These are phyloP conservation scores for Petasospora rhodanensis DNA, from an alignment of 1,139 yeast genomes.

Conservation along the genomic window DNA sequence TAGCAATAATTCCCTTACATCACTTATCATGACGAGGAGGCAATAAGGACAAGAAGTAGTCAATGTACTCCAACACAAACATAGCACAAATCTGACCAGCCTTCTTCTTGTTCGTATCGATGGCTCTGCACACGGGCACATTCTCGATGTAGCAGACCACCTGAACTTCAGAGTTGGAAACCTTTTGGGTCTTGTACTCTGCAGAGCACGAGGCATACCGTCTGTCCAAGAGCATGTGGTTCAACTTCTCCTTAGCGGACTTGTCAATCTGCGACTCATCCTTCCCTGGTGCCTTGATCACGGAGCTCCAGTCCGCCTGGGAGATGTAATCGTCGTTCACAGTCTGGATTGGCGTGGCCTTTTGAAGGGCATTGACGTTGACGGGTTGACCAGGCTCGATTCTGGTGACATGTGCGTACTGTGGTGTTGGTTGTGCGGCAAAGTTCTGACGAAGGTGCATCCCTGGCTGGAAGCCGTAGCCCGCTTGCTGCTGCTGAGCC, in stretches of 20 bases:
- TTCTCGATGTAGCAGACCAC: slow-evolving; percentile 15
- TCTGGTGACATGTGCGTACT: too few species aligned
- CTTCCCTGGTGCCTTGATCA: slow-evolving; percentile 1
- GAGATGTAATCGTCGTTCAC: too few species aligned
- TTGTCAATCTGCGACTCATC: slow-evolving; percentile 10
- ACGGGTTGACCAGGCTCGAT: too few species aligned
- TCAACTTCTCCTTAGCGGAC: slow-evolving; percentile 16
- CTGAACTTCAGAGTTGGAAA: slow-evolving; percentile 17
- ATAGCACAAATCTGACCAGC: slow-evolving; percentile 21
- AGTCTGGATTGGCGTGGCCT: too few species aligned
- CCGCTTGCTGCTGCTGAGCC: too few species aligned
- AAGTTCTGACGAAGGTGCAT: too few species aligned
- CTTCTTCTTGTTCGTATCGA: slow-evolving; percentile 17
- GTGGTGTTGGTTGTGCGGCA: too few species aligned
- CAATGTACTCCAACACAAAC: slow-evolving; percentile 12
- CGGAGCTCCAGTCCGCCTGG: neutral
- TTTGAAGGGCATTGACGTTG: too few species aligned
- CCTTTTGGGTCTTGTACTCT: slow-evolving; percentile 17
- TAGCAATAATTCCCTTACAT: too few species aligned
- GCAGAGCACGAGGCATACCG: slow-evolving; percentile 16
- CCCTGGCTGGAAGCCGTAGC: too few species aligned
- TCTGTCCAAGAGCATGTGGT: slow-evolving; percentile 8
- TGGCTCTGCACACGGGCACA: slow-evolving; percentile 14
- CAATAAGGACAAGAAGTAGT: slow-evolving; percentile 7
- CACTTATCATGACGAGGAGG: too few species aligned